These are phyloP conservation scores for Trypanosoma congolense DNA, from an alignment of 208 protist genomes.

Conservation along the genomic window DNA sequence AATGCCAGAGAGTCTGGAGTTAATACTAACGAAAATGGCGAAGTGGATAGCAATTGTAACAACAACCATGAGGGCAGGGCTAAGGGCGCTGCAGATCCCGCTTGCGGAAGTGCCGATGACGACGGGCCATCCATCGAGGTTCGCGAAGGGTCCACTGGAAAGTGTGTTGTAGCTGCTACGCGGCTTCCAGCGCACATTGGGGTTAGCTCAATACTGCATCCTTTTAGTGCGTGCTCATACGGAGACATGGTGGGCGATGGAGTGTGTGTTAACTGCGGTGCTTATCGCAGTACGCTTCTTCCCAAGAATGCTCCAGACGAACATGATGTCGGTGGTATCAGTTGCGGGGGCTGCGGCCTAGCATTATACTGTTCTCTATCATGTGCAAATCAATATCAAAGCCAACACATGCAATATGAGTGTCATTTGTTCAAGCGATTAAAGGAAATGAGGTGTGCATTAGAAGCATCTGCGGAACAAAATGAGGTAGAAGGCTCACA, in stretches of 20 bases:
- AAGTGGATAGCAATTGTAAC: conserved; percentile 5
- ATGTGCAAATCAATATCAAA: conserved; percentile 35
- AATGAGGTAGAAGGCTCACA: neutral
- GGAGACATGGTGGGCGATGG: conserved; percentile 37
- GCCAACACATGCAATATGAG: conserved; percentile 62
- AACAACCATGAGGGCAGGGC: conserved; percentile 1
- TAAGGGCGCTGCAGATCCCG: too few species aligned
- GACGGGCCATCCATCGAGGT: conserved; percentile 22
- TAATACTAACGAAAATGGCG: conserved; percentile 1
- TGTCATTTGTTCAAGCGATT: conserved; percentile 49
- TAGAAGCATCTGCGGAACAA: conserved; percentile 25
- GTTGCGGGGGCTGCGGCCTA: conserved; percentile 38
- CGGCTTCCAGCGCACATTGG: conserved; percentile 32
- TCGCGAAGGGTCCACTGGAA: conserved; percentile 22
- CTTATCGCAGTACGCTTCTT: too few species aligned
- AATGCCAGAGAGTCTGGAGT: too few species aligned
- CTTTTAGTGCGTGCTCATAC: conserved; percentile 68
- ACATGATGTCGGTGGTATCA: neutral
- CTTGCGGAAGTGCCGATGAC: too few species aligned
- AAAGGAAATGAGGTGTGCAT: conserved; percentile 36
- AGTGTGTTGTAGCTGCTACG: conserved; percentile 39
- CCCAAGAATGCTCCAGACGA: too few species aligned
- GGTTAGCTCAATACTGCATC: conserved; percentile 34
- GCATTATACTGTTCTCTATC: conserved; percentile 55
- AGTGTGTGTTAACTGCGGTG: conserved; percentile 58